Conservation (phyloP, 257 asterid species). For the Henckelia pumila region DNA sequence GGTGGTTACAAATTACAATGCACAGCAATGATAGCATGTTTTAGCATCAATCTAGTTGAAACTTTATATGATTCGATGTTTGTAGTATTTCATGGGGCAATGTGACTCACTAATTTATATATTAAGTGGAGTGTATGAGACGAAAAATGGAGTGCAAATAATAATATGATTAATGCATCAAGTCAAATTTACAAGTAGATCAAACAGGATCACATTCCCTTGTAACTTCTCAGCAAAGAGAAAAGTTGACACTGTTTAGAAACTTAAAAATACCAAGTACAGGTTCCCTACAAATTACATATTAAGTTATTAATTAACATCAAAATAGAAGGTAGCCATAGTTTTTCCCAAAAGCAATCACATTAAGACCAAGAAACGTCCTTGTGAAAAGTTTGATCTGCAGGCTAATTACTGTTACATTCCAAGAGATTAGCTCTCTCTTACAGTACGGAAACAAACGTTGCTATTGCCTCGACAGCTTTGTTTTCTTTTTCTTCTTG, state of each 20-base stretch:
- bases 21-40: not conserved
- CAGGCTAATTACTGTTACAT: not conserved
- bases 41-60: not conserved
- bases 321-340: not conserved
- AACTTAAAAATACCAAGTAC: not conserved
- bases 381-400: not conserved
- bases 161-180: no score
- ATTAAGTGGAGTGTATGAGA: no score
- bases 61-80: not conserved
- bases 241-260: not conserved
- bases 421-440: conserved; percentile 14
- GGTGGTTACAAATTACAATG: no score
- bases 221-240: no score
- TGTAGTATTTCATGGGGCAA: no score
- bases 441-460: conserved; percentile 41
- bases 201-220: no score
- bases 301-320: not conserved
- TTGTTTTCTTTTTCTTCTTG: conserved; percentile 64
- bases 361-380: conserved; percentile 5
- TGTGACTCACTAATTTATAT: no score
- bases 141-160: no score
- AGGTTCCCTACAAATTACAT: not conserved
- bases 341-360: conserved; percentile 13
- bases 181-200: no score
- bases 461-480: conserved; percentile 53